These are phyloP conservation scores for Dryadomyces quercivorus DNA, from an alignment of 2,329 filamentous ascomycete genomes.

Conservation along the genomic window DNA sequence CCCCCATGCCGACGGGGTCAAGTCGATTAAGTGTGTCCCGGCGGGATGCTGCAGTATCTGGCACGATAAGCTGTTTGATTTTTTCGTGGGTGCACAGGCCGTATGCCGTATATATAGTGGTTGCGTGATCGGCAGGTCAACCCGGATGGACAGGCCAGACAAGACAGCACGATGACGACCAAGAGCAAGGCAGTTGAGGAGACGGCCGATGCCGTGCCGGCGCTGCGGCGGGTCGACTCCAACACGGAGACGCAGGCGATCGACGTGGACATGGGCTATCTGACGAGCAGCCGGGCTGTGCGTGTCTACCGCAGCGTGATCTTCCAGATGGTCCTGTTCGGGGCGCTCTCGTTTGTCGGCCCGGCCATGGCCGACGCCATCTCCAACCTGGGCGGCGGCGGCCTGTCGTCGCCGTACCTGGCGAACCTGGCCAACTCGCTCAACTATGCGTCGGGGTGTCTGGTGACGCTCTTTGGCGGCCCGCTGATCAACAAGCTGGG, in stretches of 20 bases:
- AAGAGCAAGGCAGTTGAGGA: neutral
- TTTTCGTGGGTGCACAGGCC: no score
- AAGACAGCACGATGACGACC: neutral
- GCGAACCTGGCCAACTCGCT: slow-evolving; percentile 3
- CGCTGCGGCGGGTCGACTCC: neutral
- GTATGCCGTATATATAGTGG: no score
- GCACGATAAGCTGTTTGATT: no score
- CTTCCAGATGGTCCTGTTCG: slow-evolving; percentile 2
- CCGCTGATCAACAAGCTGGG: slow-evolving; percentile 4
- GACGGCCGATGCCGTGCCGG: neutral
- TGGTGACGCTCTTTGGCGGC: neutral
- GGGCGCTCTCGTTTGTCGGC: neutral
- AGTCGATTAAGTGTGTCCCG: no score
- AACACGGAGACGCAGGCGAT: neutral
- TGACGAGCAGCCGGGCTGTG: neutral
- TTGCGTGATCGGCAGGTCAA: no score
- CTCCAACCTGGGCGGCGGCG: slow-evolving; percentile 2
- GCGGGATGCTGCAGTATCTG: no score
- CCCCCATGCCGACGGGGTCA: no score
- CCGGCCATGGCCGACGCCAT: slow-evolving; percentile 3
- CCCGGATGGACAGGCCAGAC: no score
- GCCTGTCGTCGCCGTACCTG: neutral
- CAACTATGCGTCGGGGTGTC: neutral
- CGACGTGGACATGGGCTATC: neutral
- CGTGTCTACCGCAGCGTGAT: neutral